These are phyloP conservation scores for Vanrija pseudolonga DNA, from an alignment of 1,284 basidiomycete genomes.

Conservation along the genomic window DNA sequence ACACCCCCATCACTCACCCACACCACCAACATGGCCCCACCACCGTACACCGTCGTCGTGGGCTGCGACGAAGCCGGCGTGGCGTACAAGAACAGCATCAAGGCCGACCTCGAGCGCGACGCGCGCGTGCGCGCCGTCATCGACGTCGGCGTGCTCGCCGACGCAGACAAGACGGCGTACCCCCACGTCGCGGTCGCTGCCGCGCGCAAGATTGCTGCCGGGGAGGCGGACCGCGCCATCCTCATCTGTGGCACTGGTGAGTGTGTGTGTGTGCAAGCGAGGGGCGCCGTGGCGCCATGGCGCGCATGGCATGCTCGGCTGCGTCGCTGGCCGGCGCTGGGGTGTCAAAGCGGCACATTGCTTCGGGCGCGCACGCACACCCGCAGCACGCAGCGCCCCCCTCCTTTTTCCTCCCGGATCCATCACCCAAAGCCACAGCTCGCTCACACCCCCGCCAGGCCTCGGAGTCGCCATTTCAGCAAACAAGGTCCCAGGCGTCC, in stretches of 20 bases:
- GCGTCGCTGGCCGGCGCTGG: too few species aligned
- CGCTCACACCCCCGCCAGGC: conserved; percentile 4
- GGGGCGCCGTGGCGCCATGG: not conserved
- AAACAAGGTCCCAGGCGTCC: conserved; percentile 49
- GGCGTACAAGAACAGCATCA: conserved; percentile 37
- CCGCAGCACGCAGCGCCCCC: too few species aligned
- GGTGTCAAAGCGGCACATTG: too few species aligned
- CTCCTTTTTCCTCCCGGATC: too few species aligned
- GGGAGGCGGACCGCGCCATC: conserved; percentile 51
- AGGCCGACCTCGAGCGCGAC: conserved; percentile 36
- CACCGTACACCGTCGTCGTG: conserved; percentile 38
- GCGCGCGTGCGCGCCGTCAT: conserved; percentile 36
- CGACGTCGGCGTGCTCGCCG: conserved; percentile 37
- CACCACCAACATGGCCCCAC: conserved; percentile 2
- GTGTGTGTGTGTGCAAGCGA: not conserved
- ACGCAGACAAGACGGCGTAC: conserved; percentile 47
- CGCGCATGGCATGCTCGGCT: not conserved
- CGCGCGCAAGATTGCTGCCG: conserved; percentile 47
- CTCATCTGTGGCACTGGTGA: conserved; percentile 52
- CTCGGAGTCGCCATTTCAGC: conserved; percentile 50
- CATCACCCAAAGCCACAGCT: too few species aligned
- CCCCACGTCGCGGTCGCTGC: conserved; percentile 51
- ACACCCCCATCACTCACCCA: not conserved
- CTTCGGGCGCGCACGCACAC: too few species aligned
- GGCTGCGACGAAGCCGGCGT: conserved; percentile 42